Percentiles rank a stretch among this genome's conserved stretches.
Evolutionary conservation across 352 stramenopile genomes (phyloP).

Genomic region (Blastocystis sp.): DNA sequence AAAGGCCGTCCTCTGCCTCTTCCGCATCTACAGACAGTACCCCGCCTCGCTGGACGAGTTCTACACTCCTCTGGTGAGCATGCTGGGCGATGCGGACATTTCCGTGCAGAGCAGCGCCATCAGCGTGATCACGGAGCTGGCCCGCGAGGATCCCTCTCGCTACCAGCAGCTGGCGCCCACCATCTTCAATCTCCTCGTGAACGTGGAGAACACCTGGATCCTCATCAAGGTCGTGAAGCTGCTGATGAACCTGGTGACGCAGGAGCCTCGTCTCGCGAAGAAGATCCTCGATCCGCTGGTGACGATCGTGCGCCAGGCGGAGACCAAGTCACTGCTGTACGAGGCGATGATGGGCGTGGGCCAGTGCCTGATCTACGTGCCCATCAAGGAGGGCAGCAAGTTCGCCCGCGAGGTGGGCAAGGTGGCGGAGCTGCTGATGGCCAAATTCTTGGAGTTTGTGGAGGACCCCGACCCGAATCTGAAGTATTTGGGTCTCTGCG

Average conservation of each 20-base stretch:
- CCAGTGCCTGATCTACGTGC: constrained; percentile 89
- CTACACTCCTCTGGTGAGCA: constrained; percentile 92
- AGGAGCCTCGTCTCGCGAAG: constrained; percentile 91
- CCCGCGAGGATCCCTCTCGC: constrained; percentile 97
- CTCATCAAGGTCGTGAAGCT: constrained; percentile 99
- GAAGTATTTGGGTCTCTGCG: constrained; percentile 94
- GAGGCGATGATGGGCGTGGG: constrained; percentile 83
- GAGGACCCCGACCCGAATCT: constrained; percentile 97
- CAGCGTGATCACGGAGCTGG: constrained; percentile 97
- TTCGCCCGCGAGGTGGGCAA: constrained; percentile 83
- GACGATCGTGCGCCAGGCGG: constrained; percentile 92
- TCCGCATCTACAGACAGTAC: constrained; percentile 97
- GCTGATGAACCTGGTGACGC: constrained; percentile 88
- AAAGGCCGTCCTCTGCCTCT: constrained; percentile 94
- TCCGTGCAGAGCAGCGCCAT: constrained; percentile 93
- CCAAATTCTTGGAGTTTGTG: constrained; percentile 90
- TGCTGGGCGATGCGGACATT: constrained; percentile 90
- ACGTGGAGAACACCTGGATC: constrained; percentile 99
- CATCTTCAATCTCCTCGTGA: constrained; percentile 96
- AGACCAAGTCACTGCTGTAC: constrained; percentile 94
- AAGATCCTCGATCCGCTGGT: constrained; percentile 95
- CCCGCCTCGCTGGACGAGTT: constrained; percentile 92
- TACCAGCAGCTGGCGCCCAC: constrained; percentile 92
- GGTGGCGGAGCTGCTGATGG: constrained; percentile 89
- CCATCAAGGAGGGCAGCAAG: constrained; percentile 89